Evolutionary conservation across 2,329 filamentous ascomycete genomes (phyloP).

Genomic region (Colletotrichum trifolii): DNA sequence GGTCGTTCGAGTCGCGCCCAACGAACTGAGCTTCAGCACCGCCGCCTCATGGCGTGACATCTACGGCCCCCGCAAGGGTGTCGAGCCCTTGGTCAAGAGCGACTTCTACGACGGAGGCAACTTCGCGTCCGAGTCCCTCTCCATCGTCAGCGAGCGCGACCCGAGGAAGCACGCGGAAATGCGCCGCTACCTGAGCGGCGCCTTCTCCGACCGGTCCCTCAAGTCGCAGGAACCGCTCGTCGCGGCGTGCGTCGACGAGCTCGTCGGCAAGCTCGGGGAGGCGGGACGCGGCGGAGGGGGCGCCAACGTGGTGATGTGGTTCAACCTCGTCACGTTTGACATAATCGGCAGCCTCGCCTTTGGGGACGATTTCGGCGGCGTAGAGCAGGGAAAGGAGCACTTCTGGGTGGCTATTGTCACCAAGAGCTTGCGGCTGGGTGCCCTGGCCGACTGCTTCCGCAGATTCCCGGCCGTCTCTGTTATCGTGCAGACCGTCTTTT

Average conservation of each 20-base stretch:
- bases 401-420: slow-evolving; percentile 9
- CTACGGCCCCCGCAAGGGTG: slow-evolving; percentile 34
- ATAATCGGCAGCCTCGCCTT: not conserved
- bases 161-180: slow-evolving; percentile 38
- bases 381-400: slow-evolving; percentile 30
- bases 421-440: slow-evolving; percentile 12
- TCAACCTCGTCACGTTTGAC: slow-evolving; percentile 41
- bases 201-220: slow-evolving; percentile 39
- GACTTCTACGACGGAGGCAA: slow-evolving; percentile 40
- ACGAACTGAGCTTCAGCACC: slow-evolving; percentile 9
- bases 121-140: slow-evolving; percentile 36
- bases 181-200: slow-evolving; percentile 39
- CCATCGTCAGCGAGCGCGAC: slow-evolving; percentile 41
- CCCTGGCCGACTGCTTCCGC: slow-evolving; percentile 16
- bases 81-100: slow-evolving; percentile 40
- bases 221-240: slow-evolving; percentile 3
- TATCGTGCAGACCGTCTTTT: not conserved
- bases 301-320: slow-evolving; percentile 30
- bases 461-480: not conserved
- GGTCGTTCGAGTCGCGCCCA: slow-evolving; percentile 5
- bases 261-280: slow-evolving; percentile 1
- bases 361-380: not conserved
- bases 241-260: not conserved
- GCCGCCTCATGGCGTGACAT: slow-evolving; percentile 33
- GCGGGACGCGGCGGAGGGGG: not conserved